A percentile compares a stretch with the other conserved stretches of the same genome.
Evolutionary conservation across 1,284 basidiomycete genomes (phyloP).

Genomic region (Chalciporus sp.): DNA sequence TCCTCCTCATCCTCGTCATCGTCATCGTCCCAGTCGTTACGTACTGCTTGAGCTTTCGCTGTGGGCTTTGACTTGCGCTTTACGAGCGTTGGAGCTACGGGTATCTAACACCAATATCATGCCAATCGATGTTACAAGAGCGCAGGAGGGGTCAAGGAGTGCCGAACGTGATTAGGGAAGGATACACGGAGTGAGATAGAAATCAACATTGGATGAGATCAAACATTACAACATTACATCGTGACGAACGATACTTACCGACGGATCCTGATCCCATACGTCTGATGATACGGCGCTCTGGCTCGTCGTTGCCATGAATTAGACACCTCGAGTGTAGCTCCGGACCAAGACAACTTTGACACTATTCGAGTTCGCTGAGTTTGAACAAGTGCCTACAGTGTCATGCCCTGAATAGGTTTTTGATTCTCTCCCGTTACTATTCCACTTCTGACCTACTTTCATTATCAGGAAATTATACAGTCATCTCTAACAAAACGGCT

Average conservation of each 20-base stretch:
- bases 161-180: not conserved
- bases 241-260: conserved; percentile 12
- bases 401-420: too few relatives aligned
- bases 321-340: not conserved
- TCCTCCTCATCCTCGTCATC: conserved; percentile 32
- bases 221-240: conserved; percentile 10
- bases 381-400: conserved; percentile 15
- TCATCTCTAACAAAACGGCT: too few relatives aligned
- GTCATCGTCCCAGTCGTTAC: conserved; percentile 49
- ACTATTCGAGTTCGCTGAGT: conserved; percentile 23
- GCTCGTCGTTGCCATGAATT: conserved; percentile 15
- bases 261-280: conserved; percentile 21
- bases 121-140: not conserved
- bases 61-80: conserved; percentile 4
- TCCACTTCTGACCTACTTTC: too few relatives aligned
- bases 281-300: conserved; percentile 1
- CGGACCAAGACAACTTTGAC: not conserved
- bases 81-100: not conserved
- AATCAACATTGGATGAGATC: too few relatives aligned
- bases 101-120: not conserved
- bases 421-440: too few relatives aligned
- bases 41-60: conserved; percentile 23
- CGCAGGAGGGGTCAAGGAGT: not conserved
- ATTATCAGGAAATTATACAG: too few relatives aligned
- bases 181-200: not conserved